Percentiles rank a stretch among this genome's conserved stretches.
Evolutionary conservation across 768 basidiomycete species (phyloP).

Genomic region (Tephrocybe sp.): DNA sequence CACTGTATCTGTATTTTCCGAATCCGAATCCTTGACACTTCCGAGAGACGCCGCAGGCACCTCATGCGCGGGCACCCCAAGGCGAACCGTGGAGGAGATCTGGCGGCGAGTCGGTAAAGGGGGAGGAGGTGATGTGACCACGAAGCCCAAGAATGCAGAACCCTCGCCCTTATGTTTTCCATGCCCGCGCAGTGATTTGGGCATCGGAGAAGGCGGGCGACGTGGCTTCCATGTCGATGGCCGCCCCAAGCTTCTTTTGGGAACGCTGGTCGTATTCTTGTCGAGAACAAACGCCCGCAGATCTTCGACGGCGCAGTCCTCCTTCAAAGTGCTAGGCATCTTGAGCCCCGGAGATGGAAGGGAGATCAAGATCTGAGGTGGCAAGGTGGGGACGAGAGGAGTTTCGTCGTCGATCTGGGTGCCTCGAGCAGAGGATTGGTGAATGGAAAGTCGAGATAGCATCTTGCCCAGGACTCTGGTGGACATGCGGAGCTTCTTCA

Average conservation of each 20-base stretch:
- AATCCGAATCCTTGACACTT: not conserved
- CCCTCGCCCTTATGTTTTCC: conserved; percentile 8
- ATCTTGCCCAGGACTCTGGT: conserved; percentile 15
- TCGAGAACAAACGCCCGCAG: not conserved
- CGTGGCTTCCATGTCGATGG: conserved; percentile 16
- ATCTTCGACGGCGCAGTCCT: not conserved
- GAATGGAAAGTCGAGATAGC: conserved; percentile 14
- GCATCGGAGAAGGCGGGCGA: conserved; percentile 18
- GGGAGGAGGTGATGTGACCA: conserved; percentile 5
- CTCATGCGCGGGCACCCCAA: not conserved
- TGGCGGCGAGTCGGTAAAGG: conserved; percentile 7
- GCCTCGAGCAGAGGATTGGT: not conserved
- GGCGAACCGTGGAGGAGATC: not conserved
- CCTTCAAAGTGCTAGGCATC: not conserved
- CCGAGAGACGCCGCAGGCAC: not conserved
- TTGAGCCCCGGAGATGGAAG: conserved; percentile 13
- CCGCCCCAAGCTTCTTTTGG: not conserved
- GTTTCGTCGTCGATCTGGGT: not conserved
- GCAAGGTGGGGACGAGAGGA: conserved; percentile 6
- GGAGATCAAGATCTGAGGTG: conserved; percentile 13
- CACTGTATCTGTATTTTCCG: not conserved
- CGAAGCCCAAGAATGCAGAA: not conserved
- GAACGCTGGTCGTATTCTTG: not conserved
- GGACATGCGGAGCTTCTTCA: conserved; percentile 9
- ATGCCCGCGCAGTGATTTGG: conserved; percentile 3